Evolutionary conservation across 768 basidiomycete species (phyloP).

Genomic region (Lactifluus pinguis): DNA sequence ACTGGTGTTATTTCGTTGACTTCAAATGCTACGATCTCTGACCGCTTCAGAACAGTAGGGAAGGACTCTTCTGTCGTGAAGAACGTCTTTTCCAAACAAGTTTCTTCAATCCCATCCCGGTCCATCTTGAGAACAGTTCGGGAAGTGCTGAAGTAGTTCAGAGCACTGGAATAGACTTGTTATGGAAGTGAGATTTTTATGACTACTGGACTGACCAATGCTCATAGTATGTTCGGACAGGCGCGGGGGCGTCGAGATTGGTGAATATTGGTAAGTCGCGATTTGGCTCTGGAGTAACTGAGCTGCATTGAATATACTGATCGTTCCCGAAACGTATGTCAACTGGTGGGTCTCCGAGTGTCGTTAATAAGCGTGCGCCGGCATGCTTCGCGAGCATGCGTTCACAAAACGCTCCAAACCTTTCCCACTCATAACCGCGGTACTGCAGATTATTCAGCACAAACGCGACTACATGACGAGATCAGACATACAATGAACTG

Average conservation of each 20-base stretch:
- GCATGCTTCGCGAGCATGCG: conserved; percentile 87
- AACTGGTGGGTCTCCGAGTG: conserved; percentile 64
- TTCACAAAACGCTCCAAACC: conserved; percentile 82
- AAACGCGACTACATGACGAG: neutral
- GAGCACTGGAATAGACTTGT: conserved; percentile 42
- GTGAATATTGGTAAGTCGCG: conserved; percentile 68
- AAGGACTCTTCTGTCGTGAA: conserved; percentile 82
- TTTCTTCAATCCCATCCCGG: conserved; percentile 59
- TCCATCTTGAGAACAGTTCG: conserved; percentile 56
- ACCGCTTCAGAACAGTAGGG: conserved; percentile 85
- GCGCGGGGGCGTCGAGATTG: conserved; percentile 71
- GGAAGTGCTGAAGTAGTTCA: conserved; percentile 74
- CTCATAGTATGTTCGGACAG: conserved; percentile 81
- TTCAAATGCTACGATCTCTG: conserved; percentile 68
- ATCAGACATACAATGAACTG: conserved; percentile 68
- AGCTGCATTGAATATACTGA: conserved; percentile 83
- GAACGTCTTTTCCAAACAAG: conserved; percentile 85
- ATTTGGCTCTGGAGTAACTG: conserved; percentile 81
- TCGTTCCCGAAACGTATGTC: conserved; percentile 72
- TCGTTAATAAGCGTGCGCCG: conserved; percentile 69
- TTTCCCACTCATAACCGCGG: conserved; percentile 94
- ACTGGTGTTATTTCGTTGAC: conserved; percentile 78
- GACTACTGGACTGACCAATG: conserved; percentile 45
- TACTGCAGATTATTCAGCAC: conserved; percentile 41
- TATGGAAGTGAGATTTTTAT: neutral